These are phyloP conservation scores for Pseudocercospora crystallina DNA, from an alignment of 2,329 filamentous ascomycete genomes.

Conservation along the genomic window DNA sequence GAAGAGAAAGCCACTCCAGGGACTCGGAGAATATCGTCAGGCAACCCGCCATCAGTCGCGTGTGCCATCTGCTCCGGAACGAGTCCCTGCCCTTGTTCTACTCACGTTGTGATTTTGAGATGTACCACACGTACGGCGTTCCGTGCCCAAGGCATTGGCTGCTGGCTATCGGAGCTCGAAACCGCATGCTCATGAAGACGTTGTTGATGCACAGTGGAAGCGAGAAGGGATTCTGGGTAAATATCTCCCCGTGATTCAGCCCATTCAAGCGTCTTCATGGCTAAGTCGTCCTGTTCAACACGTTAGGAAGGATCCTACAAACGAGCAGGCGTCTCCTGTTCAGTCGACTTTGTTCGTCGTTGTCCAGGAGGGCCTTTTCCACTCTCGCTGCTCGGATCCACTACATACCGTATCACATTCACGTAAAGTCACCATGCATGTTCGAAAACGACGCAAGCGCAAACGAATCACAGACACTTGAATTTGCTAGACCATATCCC, in stretches of 20 bases:
- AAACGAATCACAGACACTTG: too few relatives aligned
- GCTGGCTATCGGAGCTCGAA: conserved; percentile 7
- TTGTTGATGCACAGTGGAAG: conserved; percentile 11
- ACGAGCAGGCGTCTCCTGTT: conserved; percentile 3
- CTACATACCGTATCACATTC: conserved; percentile 5
- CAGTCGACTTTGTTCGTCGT: conserved; percentile 1
- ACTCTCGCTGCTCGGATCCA: not conserved
- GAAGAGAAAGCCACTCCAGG: conserved; percentile 7
- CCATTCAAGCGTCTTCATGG: too few relatives aligned
- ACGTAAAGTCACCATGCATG: not conserved
- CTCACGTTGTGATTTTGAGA: conserved; percentile 14
- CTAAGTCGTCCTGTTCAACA: too few relatives aligned
- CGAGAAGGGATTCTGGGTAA: conserved; percentile 5
- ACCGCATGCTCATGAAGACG: conserved; percentile 8
- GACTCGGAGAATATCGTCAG: conserved; percentile 8
- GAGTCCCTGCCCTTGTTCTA: conserved; percentile 20
- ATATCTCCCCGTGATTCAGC: too few relatives aligned
- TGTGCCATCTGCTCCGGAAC: conserved; percentile 12
- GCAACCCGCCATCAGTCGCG: conserved; percentile 20
- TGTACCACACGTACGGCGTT: conserved; percentile 12
- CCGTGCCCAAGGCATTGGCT: conserved; percentile 20
- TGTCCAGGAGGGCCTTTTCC: not conserved
- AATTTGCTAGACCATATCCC: too few relatives aligned
- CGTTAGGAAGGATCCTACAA: not conserved
- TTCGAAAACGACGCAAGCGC: too few relatives aligned